These are phyloP conservation scores for Metschnikowia cubensis DNA, from an alignment of 805 yeast species.

Conservation along the genomic window DNA sequence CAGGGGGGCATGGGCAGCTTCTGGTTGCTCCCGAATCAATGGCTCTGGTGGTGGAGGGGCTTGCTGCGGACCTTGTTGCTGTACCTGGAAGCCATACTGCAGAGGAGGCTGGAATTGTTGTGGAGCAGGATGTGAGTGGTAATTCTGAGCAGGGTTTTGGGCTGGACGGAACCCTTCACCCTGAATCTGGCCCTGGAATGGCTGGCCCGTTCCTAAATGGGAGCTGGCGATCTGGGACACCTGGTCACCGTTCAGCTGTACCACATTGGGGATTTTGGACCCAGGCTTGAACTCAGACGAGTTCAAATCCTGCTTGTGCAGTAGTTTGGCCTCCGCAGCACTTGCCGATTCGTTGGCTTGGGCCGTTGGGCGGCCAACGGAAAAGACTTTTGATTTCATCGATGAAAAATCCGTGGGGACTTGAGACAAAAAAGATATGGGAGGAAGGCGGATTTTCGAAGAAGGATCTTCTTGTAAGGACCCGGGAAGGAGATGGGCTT, in stretches of 20 bases:
- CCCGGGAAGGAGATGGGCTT: background rate
- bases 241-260: background rate
- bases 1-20: background rate
- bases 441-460: conserved; percentile 20
- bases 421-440: conserved; percentile 26
- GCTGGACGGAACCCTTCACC: background rate
- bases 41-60: background rate
- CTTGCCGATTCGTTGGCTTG: background rate
- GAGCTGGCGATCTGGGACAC: background rate
- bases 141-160: background rate
- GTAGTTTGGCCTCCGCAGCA: background rate
- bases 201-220: background rate
- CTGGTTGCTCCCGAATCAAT: background rate
- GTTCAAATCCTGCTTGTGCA: background rate
- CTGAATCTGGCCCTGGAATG: background rate
- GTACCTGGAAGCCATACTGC: background rate
- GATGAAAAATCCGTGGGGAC: background rate
- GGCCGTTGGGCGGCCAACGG: background rate
- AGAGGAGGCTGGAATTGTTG: conserved; percentile 7
- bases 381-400: background rate
- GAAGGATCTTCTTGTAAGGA: background rate
- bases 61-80: background rate
- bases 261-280: background rate
- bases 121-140: background rate
- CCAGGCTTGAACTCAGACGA: background rate